Evolutionary conservation across 2,329 filamentous ascomycete species (phyloP).

Genomic region (Penicillium sp.): DNA sequence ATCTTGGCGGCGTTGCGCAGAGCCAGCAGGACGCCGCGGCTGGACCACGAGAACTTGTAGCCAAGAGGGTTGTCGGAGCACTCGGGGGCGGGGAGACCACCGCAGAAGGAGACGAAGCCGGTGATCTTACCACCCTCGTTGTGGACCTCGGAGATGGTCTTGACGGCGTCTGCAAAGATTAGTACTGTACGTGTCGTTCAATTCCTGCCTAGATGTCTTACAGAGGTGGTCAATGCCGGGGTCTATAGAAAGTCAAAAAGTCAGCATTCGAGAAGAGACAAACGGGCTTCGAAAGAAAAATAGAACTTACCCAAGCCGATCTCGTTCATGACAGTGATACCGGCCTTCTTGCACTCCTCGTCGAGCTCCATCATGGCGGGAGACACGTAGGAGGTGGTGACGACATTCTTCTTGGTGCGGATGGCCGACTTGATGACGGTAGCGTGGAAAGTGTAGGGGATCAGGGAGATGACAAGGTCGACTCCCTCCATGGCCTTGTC

Average conservation of each 20-base stretch:
- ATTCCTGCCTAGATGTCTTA: conserved; percentile 4
- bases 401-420: conserved; percentile 88
- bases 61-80: conserved; percentile 82
- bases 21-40: conserved; percentile 78
- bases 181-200: not conserved
- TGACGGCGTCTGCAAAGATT: conserved; percentile 59
- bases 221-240: conserved; percentile 21
- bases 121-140: conserved; percentile 77
- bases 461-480: conserved; percentile 74
- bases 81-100: conserved; percentile 70
- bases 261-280: not conserved
- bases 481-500: conserved; percentile 75
- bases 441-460: conserved; percentile 87
- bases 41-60: conserved; percentile 84
- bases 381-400: conserved; percentile 90
- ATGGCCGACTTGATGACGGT: conserved; percentile 91
- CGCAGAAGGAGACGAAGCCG: conserved; percentile 79
- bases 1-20: conserved; percentile 79
- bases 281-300: not conserved
- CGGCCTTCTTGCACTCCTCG: conserved; percentile 74
- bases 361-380: conserved; percentile 90
- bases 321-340: conserved; percentile 97
- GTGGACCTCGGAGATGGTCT: conserved; percentile 79
- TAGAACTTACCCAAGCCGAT: conserved; percentile 59
- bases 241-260: conserved; percentile 22